Evolutionary conservation across 1,284 basidiomycete species (phyloP).

Genomic region (Ganoderma leucocontextum): DNA sequence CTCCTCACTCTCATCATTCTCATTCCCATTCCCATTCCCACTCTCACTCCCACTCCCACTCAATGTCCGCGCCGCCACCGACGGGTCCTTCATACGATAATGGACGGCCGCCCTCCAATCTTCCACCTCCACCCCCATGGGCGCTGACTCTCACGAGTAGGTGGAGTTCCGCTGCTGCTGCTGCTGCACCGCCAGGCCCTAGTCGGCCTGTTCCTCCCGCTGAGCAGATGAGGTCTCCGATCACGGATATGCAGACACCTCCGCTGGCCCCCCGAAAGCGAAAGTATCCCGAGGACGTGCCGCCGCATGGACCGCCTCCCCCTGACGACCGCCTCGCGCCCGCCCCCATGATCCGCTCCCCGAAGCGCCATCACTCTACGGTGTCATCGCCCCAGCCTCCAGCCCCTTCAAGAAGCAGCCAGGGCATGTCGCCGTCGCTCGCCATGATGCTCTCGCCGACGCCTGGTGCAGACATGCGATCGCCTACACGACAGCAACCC

Average conservation of each 20-base stretch:
- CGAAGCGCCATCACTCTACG: conserved; percentile 37
- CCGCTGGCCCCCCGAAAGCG: conserved; percentile 49
- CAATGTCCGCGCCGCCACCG: conserved; percentile 36
- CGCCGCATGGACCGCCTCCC: conserved; percentile 32
- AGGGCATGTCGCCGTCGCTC: conserved; percentile 43
- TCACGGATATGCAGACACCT: conserved; percentile 26
- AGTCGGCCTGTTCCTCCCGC: conserved; percentile 25
- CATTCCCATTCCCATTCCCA: conserved; percentile 29
- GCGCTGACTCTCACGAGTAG: conserved; percentile 63
- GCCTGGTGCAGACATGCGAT: conserved; percentile 32
- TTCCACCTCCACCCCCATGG: conserved; percentile 76
- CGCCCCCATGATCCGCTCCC: conserved; percentile 33
- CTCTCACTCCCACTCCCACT: conserved; percentile 36
- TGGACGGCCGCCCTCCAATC: conserved; percentile 29
- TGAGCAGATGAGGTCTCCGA: conserved; percentile 34
- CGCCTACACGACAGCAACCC: conserved; percentile 35
- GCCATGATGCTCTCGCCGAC: conserved; percentile 45
- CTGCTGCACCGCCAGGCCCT: conserved; percentile 40
- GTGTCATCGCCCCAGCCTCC: conserved; percentile 33
- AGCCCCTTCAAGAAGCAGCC: conserved; percentile 25
- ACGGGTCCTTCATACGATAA: conserved; percentile 46
- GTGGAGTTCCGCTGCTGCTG: conserved; percentile 44
- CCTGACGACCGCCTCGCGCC: conserved; percentile 34
- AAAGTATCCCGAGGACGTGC: conserved; percentile 52
- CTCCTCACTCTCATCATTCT: conserved; percentile 36